Conservation (phyloP, 2,329 filamentous ascomycete genomes). For the Paraconiothyrium sp. region DNA sequence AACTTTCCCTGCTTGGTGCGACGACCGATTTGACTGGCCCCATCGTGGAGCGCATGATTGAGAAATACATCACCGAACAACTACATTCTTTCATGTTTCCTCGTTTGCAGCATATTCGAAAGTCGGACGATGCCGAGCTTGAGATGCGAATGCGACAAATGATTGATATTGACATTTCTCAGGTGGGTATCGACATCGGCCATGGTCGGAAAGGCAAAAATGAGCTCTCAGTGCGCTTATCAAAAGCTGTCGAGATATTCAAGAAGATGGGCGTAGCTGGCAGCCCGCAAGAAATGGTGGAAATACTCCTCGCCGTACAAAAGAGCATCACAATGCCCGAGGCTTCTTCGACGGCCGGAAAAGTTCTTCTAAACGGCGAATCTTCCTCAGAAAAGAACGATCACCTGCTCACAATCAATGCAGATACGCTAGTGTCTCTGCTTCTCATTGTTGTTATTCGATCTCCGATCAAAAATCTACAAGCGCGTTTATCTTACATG, state of each 20-base stretch:
- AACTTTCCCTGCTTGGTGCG: slow-evolving; percentile 87
- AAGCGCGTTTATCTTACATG: slow-evolving; percentile 92
- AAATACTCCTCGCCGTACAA: slow-evolving; percentile 79
- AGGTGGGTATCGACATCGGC: slow-evolving; percentile 88
- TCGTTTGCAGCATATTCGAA: slow-evolving; percentile 78
- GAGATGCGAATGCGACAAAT: slow-evolving; percentile 92
- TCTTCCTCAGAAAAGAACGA: slow-evolving; percentile 61
- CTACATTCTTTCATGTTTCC: slow-evolving; percentile 91
- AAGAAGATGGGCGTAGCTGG: slow-evolving; percentile 80
- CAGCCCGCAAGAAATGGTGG: slow-evolving; percentile 90
- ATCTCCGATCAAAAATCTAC: slow-evolving; percentile 85
- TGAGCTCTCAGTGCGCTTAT: slow-evolving; percentile 79
- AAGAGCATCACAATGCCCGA: slow-evolving; percentile 78
- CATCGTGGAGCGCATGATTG: slow-evolving; percentile 90
- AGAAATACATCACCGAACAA: slow-evolving; percentile 92
- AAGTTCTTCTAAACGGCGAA: slow-evolving; percentile 32
- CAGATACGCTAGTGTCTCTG: slow-evolving; percentile 91
- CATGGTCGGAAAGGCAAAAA: slow-evolving; percentile 81
- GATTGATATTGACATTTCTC: slow-evolving; percentile 91
- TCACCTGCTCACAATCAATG: slow-evolving; percentile 74
- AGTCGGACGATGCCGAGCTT: slow-evolving; percentile 84
- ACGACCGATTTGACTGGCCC: slow-evolving; percentile 94
- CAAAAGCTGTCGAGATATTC: slow-evolving; percentile 85
- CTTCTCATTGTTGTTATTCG: slow-evolving; percentile 92
- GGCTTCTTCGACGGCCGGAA: slow-evolving; percentile 29